Base-by-base conservation (phyloP, 23 red algal genomes). In the Gracilaria caudata region DNA sequence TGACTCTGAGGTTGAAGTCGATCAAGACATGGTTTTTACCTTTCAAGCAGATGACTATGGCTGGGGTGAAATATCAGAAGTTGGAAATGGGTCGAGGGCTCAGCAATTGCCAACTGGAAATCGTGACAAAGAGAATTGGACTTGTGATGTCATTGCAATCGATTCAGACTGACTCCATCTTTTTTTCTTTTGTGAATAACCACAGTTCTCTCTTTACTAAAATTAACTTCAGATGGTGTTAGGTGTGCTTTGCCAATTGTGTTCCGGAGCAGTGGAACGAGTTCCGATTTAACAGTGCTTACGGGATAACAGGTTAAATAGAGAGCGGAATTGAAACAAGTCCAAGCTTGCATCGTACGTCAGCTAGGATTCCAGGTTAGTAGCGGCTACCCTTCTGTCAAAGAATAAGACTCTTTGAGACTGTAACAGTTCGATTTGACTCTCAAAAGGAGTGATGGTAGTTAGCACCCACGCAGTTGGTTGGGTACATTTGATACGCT, bases 61-160 rank as follows among this genome's bases (percentile, higher is more conserved):
- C 17, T 85, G 81, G 81, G 81, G 59, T 38, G 63, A 46, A 3
- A 20, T 32, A 85, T 13, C 61, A 70, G 59, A 29, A 19, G 40
- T 73, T 47, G 43, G 34, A 13, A 85, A 79, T 79, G 74, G 51
- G 2, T 51, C 40, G 17, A 25, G 46, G 30, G 25, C 37, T 25
- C 43, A 41, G 24, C 37, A 41, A 23, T 30, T 45, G 68, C 32
- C 74, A 56, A 53, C 74, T 20, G 51, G 8, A 20, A 79, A 79
- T 43, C 44, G 30, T 35, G 40, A 57, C 44, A 55, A 51, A 30
- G 65, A 85, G 21, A 72, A 56, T 34, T 68, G 81, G 63, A 16
- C 58, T 6, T 70, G 59, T 47, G 81, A 85, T 68, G 81, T 85
- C 14, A 85, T 85, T 71, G 81, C 81, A 49, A 46, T 85, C 36